Conservation (phyloP, 1,139 yeast species). For the Insectozyma bohioensis region DNA sequence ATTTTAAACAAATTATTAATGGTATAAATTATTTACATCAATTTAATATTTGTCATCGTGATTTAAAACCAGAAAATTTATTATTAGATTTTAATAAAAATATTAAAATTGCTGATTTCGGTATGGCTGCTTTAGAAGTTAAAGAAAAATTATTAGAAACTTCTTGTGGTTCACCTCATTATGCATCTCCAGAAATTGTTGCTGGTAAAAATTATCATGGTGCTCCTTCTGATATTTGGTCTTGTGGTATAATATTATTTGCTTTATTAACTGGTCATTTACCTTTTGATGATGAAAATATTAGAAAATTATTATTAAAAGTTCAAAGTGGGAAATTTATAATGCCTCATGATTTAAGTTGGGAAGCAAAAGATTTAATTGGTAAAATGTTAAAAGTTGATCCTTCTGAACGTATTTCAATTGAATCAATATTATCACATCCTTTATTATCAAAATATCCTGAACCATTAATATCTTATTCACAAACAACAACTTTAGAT, state of each 20-base stretch:
- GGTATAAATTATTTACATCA: conserved; percentile 95
- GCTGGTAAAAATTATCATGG: conserved; percentile 95
- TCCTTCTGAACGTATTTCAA: conserved; percentile 75
- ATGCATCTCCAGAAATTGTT: conserved; percentile 97
- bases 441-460: conserved; percentile 81
- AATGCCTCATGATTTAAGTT: conserved; percentile 77
- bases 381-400: conserved; percentile 77
- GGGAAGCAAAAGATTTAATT: conserved; percentile 86
- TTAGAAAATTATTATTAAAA: conserved; percentile 77
- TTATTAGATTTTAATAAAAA: conserved; percentile 82
- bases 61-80: conserved; percentile 91
- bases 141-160: conserved; percentile 84
- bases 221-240: conserved; percentile 97
- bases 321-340: conserved; percentile 87
- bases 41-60: conserved; percentile 93
- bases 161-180: conserved; percentile 97
- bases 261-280: conserved; percentile 92
- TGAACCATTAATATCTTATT: conserved; percentile 19
- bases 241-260: conserved; percentile 93
- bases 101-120: conserved; percentile 96
- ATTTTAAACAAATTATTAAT: conserved; percentile 86
- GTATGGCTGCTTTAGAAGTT: conserved; percentile 99
- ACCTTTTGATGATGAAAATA: conserved; percentile 96
- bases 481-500: conserved; percentile 20
- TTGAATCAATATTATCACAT: conserved; percentile 70